Conservation (phyloP, 1,139 yeast species). For the Pichia sp. region DNA sequence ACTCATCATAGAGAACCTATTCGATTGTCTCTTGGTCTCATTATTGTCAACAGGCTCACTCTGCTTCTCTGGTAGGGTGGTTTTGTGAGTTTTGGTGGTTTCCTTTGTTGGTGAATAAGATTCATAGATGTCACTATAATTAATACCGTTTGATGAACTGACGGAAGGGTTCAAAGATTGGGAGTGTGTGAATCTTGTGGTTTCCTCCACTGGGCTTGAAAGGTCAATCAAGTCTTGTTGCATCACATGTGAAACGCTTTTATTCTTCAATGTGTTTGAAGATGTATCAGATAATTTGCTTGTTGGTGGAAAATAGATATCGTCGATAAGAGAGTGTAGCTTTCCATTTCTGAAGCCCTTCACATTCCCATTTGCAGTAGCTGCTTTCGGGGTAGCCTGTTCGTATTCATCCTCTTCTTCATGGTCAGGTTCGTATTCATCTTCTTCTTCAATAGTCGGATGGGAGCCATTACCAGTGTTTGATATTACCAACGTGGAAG, state of each 20-base stretch:
- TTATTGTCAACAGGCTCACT: not conserved
- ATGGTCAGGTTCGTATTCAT: too few species aligned
- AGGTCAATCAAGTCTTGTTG: conserved; percentile 25
- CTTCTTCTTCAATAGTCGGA: conserved; percentile 23
- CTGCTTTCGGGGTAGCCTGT: too few species aligned
- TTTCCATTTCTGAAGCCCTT: too few species aligned
- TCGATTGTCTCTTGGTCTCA: conserved; percentile 4
- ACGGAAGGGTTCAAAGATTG: not conserved
- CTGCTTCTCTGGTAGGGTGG: not conserved
- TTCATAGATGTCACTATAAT: conserved; percentile 15
- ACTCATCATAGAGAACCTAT: conserved; percentile 12
- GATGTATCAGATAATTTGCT: too few species aligned
- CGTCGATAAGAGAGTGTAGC: conserved; percentile 10
- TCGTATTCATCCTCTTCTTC: conserved; percentile 2
- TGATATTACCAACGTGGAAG: not conserved
- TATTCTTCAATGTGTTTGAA: too few species aligned
- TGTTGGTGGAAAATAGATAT: conserved; percentile 9
- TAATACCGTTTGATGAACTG: not conserved
- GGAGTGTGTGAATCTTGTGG: not conserved
- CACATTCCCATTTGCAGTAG: too few species aligned
- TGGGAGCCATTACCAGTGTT: not conserved
- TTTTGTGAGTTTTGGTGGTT: not conserved
- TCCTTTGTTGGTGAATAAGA: conserved; percentile 8
- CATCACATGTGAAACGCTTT: too few species aligned
- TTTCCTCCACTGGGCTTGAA: conserved; percentile 17